These are phyloP conservation scores for Pseudonectria foliicola DNA, from an alignment of 2,329 filamentous ascomycete species.

Conservation along the genomic window DNA sequence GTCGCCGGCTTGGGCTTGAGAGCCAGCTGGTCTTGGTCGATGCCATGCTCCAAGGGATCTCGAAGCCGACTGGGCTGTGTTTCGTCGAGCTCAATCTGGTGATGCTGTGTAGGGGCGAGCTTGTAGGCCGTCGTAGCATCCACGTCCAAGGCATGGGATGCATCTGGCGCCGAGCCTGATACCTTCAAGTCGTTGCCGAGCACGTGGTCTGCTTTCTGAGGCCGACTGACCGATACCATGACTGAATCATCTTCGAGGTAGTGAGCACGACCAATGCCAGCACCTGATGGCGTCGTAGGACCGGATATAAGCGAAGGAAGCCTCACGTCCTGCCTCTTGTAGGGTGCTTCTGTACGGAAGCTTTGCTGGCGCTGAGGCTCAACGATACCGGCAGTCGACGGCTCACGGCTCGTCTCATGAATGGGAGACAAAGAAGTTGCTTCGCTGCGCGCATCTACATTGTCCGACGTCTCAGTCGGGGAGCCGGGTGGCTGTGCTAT, in stretches of 20 bases:
- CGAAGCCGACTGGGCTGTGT: not conserved
- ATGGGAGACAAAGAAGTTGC: slow-evolving; percentile 10
- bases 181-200: too few species aligned
- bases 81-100: slow-evolving; percentile 8
- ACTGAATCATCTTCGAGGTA: slow-evolving; percentile 8
- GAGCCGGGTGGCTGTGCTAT: too few species aligned
- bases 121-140: slow-evolving; percentile 4
- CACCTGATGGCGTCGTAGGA: slow-evolving; percentile 6
- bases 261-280: slow-evolving; percentile 6
- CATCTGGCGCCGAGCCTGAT: slow-evolving; percentile 4
- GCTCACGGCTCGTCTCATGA: slow-evolving; percentile 11
- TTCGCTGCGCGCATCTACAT: not conserved
- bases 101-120: not conserved
- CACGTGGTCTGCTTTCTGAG: slow-evolving; percentile 1
- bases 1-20: slow-evolving; percentile 3
- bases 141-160: slow-evolving; percentile 7
- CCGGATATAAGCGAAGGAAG: slow-evolving; percentile 7
- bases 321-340: too few species aligned
- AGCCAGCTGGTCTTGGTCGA: slow-evolving; percentile 1
- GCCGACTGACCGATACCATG: not conserved
- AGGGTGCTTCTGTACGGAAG: too few species aligned
- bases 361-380: not conserved
- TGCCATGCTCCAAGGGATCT: slow-evolving; percentile 1
- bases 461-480: not conserved
- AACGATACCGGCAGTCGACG: not conserved